Base-by-base conservation (phyloP, 345 rosid genomes). In the Populus tremula region DNA sequence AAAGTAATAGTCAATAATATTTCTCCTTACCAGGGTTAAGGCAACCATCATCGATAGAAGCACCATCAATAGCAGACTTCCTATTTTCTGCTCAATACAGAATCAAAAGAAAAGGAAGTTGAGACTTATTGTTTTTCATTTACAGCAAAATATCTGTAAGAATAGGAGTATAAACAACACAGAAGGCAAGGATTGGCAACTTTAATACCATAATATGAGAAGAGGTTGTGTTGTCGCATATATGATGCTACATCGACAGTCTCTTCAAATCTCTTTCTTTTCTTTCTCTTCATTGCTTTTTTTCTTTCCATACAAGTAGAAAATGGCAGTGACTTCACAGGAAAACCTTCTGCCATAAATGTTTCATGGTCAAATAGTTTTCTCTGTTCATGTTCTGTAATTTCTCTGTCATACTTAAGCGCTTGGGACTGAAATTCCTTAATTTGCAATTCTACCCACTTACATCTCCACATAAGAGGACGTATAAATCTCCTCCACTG, bases 401-500 rank as follows among this genome's bases (percentile, higher is more conserved):
- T 76, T 59, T 78, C 71, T 56, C 74, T 56, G 25, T 82, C 82
- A 59, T 82, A 82, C 73, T 78, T 82, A 2, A 54, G 67, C 5
- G 85, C 79, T 67, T 82, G 82, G 69, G 85, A 54, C 71, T 71
- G 77, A 36, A 82, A 67, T 75, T 78, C 74, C n/a, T 33, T 78
- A 11, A 82, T 71, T 75, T 75, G 79, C 77, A 82, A 75, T 64
- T 82, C 85, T 66, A 75, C 35, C 85, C 85, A 82, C 78, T 82
- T 82, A 49, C 79, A 78, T 56, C 85, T 79, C 85, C 85, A 82
- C 85, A 82, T 82, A 17, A 82, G 56, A 35, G 85, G 85, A 29
- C 73, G 82, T 53, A 82, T 78, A 67, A 82, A 82, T 59, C 82
- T 78, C 77, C 79, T 78, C 85, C 85, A 82, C 21, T 82, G 82